Percentiles rank a stretch among this genome's conserved stretches.
Evolutionary conservation across 352 stramenopile species (phyloP).

Genomic region (Phytophthora kernoviae): DNA sequence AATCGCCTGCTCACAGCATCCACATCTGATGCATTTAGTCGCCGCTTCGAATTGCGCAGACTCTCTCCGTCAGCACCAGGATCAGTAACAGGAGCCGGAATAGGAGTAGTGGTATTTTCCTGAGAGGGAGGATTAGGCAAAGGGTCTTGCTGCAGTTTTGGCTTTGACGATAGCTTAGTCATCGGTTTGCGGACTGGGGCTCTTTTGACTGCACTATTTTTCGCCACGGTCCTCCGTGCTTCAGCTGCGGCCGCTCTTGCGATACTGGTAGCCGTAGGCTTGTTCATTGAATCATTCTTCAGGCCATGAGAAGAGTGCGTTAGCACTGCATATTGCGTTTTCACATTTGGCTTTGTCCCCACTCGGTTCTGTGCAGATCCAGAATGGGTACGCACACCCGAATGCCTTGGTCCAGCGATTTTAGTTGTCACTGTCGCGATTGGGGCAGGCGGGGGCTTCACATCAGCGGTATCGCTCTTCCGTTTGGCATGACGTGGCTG

Average conservation of each 20-base stretch:
- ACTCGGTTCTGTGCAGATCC: conserved; percentile 7
- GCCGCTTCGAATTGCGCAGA: conserved; percentile 50
- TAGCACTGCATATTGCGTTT: conserved; percentile 6
- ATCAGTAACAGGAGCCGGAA: conserved; percentile 1
- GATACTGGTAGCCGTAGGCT: conserved; percentile 34
- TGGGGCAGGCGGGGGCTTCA: conserved; percentile 18
- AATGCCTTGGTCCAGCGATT: conserved; percentile 15
- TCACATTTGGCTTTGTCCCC: conserved; percentile 9
- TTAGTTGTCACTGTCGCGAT: neutral
- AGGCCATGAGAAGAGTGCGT: conserved; percentile 12
- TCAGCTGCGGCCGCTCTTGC: conserved; percentile 30
- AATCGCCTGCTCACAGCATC: conserved; percentile 64
- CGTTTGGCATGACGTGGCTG: conserved; percentile 17
- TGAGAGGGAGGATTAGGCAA: conserved; percentile 1
- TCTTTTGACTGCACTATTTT: conserved; percentile 21
- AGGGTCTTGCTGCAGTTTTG: neutral
- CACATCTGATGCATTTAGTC: conserved; percentile 53
- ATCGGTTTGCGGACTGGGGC: conserved; percentile 11
- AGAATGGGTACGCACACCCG: conserved; percentile 16
- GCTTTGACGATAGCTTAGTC: conserved; percentile 6
- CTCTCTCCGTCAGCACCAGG: conserved; percentile 8
- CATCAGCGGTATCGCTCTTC: conserved; percentile 17
- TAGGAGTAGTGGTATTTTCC: conserved; percentile 1
- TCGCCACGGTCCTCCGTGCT: conserved; percentile 23
- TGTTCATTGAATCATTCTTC: conserved; percentile 33